Percentiles rank a stretch among this genome's conserved stretches.
These are phyloP conservation scores for Speleostelium caveatum DNA, from an alignment of 78 protist genomes.

Conservation along the genomic window DNA sequence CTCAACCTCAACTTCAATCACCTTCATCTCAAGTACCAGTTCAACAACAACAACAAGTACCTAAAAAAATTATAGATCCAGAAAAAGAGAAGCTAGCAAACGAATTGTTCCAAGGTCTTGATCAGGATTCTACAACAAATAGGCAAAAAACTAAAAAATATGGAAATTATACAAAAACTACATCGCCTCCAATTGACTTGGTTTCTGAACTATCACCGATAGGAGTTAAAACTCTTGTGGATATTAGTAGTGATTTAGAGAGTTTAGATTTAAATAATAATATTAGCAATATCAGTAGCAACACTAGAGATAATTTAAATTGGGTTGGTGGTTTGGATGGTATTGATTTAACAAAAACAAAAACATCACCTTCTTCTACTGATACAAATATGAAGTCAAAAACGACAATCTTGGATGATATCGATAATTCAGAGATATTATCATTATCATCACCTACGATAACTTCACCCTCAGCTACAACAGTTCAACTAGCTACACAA, in stretches of 20 bases:
- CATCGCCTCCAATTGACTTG: not conserved
- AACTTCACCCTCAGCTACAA: not conserved
- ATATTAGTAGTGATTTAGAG: too few relatives aligned
- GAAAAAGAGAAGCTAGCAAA: constrained; percentile 67
- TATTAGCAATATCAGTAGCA: too few relatives aligned
- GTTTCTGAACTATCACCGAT: too few relatives aligned
- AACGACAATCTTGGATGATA: not conserved
- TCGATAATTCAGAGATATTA: not conserved
- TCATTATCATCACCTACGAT: not conserved
- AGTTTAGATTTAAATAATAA: not conserved
- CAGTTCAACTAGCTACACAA: constrained; percentile 4
- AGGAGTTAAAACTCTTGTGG: not conserved
- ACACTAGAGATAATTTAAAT: too few relatives aligned
- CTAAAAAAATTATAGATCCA: not conserved
- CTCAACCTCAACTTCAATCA: not conserved
- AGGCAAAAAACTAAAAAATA: not conserved
- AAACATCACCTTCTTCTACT: not conserved
- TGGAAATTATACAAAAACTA: not conserved
- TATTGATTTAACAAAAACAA: not conserved
- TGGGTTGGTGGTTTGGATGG: not conserved
- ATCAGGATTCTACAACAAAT: not conserved
- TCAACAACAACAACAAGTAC: constrained; percentile 3
- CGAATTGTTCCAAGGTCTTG: constrained; percentile 49
- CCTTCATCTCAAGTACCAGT: not conserved
- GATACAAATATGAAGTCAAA: not conserved